Conservation (phyloP, 2,329 filamentous ascomycete species). For the Aquanectria penicillioides region DNA sequence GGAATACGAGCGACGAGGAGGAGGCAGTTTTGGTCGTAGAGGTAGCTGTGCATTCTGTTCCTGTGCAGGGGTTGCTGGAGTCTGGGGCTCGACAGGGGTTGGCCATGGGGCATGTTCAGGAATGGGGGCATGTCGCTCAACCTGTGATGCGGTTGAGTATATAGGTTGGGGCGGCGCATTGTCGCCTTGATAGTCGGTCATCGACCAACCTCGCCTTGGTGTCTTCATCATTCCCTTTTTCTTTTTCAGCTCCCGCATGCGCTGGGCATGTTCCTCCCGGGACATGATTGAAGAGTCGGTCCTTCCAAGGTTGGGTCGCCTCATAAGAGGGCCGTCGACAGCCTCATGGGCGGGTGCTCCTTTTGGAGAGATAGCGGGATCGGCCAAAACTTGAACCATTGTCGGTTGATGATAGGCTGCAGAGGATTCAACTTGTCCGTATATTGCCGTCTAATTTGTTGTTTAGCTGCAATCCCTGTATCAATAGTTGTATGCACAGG, state of each 20-base stretch:
- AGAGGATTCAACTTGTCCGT: constrained; percentile 15
- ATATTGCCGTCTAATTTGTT: neutral
- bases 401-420: constrained; percentile 15
- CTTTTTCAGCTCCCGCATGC: constrained; percentile 50
- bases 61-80: constrained; percentile 26
- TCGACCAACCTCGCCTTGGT: constrained; percentile 58
- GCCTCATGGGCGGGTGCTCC: constrained; percentile 37
- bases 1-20: constrained; percentile 67
- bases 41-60: constrained; percentile 39
- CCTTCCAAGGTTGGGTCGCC: constrained; percentile 35
- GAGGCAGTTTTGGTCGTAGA: constrained; percentile 50
- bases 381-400: constrained; percentile 48
- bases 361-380: constrained; percentile 41
- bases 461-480: constrained; percentile 1
- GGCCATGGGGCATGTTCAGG: constrained; percentile 44
- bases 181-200: constrained; percentile 55
- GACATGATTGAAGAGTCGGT: constrained; percentile 44
- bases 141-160: constrained; percentile 35
- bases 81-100: constrained; percentile 30
- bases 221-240: constrained; percentile 49
- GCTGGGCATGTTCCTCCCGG: constrained; percentile 54
- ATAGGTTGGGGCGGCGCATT: constrained; percentile 34
- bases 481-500: constrained; percentile 13
- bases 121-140: constrained; percentile 44
- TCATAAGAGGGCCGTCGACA: constrained; percentile 32